Evolutionary conservation across 805 yeast species (phyloP).

Genomic region (Kregervanrija pseudodelftensis): DNA sequence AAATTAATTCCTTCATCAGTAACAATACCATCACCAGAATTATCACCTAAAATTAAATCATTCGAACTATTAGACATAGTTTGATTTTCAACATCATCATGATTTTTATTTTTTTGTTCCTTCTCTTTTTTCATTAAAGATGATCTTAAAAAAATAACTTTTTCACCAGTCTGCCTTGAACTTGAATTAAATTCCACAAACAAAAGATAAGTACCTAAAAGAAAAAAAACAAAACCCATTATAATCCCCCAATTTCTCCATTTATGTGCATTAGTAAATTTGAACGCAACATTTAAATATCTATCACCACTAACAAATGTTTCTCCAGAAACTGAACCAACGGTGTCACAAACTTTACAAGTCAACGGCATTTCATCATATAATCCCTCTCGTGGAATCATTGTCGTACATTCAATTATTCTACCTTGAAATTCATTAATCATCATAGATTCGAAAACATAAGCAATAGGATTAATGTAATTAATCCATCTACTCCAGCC

Average conservation of each 20-base stretch:
- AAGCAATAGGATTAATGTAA: slow-evolving; percentile 49
- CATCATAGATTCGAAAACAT: slow-evolving; percentile 49
- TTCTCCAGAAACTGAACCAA: slow-evolving; percentile 51
- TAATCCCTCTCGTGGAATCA: slow-evolving; percentile 30
- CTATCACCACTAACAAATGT: slow-evolving; percentile 45
- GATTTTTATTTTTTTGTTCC: slow-evolving; percentile 29
- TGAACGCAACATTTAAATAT: slow-evolving; percentile 41
- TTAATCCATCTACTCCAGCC: slow-evolving; percentile 62
- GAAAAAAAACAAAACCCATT: slow-evolving; percentile 44
- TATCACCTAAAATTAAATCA: no score
- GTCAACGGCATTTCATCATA: slow-evolving; percentile 15
- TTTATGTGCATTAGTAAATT: slow-evolving; percentile 47
- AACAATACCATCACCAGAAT: not conserved
- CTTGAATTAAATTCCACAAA: slow-evolving; percentile 50
- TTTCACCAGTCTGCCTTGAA: slow-evolving; percentile 60
- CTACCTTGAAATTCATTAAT: slow-evolving; percentile 45
- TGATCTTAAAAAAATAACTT: slow-evolving; percentile 44
- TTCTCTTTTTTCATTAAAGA: slow-evolving; percentile 29
- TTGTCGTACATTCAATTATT: slow-evolving; percentile 34
- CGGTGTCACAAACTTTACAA: slow-evolving; percentile 24
- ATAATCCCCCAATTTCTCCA: slow-evolving; percentile 77
- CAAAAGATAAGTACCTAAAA: slow-evolving; percentile 43
- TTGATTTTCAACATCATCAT: slow-evolving; percentile 7
- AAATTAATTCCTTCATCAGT: slow-evolving; percentile 4
- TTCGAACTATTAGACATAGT: no score